Conservation (phyloP, 768 basidiomycete species). For the Sarcomyxa edulis region DNA sequence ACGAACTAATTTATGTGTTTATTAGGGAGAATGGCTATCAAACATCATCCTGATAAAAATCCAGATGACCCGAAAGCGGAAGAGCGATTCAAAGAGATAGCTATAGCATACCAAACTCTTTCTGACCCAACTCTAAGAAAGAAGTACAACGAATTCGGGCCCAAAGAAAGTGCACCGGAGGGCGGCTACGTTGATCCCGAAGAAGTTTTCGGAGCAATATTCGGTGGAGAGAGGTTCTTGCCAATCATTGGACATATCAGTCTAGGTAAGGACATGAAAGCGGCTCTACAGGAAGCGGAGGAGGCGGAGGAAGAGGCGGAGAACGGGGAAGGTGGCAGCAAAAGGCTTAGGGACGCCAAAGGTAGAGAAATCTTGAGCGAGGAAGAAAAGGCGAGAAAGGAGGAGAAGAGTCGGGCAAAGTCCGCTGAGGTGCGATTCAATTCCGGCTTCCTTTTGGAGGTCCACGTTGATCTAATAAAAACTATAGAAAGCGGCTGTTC, state of each 20-base stretch:
- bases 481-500: slow-evolving; percentile 69
- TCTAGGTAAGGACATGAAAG: slow-evolving; percentile 86
- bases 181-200: slow-evolving; percentile 88
- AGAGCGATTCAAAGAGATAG: slow-evolving; percentile 87
- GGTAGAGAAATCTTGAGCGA: slow-evolving; percentile 49
- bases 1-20: slow-evolving; percentile 1
- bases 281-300: slow-evolving; percentile 81
- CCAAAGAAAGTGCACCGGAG: slow-evolving; percentile 77
- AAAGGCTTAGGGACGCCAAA: slow-evolving; percentile 50
- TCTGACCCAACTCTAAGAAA: slow-evolving; percentile 70
- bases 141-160: slow-evolving; percentile 90
- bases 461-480: background rate
- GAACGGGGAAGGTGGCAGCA: slow-evolving; percentile 44
- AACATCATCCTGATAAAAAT: slow-evolving; percentile 91
- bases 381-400: slow-evolving; percentile 70
- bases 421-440: slow-evolving; percentile 56
- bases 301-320: slow-evolving; percentile 39
- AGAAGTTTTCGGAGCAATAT: slow-evolving; percentile 76
- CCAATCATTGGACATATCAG: slow-evolving; percentile 89
- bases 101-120: slow-evolving; percentile 84
- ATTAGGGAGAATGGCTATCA: slow-evolving; percentile 78
- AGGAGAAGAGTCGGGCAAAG: slow-evolving; percentile 65
- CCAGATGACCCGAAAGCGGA: slow-evolving; percentile 81
- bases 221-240: slow-evolving; percentile 82
- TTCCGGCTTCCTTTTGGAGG: slow-evolving; percentile 5